Base-by-base conservation (phyloP, 1,284 basidiomycete species). In the Leccinum subspadiceum region DNA sequence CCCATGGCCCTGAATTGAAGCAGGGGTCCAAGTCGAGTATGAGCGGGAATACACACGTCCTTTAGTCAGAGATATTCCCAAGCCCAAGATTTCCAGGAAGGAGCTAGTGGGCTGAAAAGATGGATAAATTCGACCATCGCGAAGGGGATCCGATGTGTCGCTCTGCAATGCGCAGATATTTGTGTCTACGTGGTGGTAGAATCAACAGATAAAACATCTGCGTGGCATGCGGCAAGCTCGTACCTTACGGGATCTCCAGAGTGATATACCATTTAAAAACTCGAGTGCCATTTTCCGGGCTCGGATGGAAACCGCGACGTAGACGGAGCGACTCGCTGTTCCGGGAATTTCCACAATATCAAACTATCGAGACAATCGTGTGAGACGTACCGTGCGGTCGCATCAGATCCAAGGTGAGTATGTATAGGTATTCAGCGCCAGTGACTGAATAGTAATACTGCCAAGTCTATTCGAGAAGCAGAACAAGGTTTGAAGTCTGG, bases 401-500 rank as follows among this genome's bases (percentile, higher is more conserved):
- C 33, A 24, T 59, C 52, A 50, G 41, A 50, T 50, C 60, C 56
- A 35, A 54, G 33, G n/a, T 46, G 24, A 13, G 26, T 51, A n/a
- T n/a, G 29, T 35, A 49, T 8, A 13, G 13, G n/a, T 17, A 55
- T 55, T 61, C 49, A 8, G 53, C 44, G 64, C 54, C 39, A 35
- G 39, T 51, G 41, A 44, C 41, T 44, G 41, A 44, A 20, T 12
- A 31, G 31, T 31, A 31, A 31, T 31, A 31, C 31, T 31, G 31
- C 31, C 9, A 31, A 31, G 31, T 31, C 31, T 4, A 4, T 31
- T 4, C 9, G 31, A 31, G 39, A 41, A 20, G 17, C 13, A 20
- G 53, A 59, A 66, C 70, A 72, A 68, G 68, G 69, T 69, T 68
- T 56, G 58, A 29, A 49, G 44, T n/a, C 53, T 55, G 50, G 56